Base-by-base conservation (phyloP, 2,329 filamentous ascomycete species). In the Akanthomyces dipterigenus region DNA sequence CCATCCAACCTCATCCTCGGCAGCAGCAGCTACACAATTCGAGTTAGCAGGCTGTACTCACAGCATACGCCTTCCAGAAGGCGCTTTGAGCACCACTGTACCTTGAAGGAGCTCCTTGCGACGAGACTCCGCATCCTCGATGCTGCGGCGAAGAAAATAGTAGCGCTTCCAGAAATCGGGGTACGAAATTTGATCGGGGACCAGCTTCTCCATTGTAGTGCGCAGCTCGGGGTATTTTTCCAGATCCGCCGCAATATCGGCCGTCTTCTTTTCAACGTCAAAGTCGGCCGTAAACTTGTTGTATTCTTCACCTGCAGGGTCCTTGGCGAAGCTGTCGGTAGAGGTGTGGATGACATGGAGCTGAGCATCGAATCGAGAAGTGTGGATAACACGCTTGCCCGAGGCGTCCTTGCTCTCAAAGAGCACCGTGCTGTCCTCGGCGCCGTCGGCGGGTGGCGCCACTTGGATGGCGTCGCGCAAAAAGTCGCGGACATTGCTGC, bases 401-500 rank as follows among this genome's bases (percentile, higher is more conserved):
- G 86, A 84, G 5, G 89, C 86, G 74, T 97, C 93, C 73, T 93
- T 96, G 71, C 91, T 96, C 77, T 98, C 95, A 69, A 98, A 99
- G 5, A 97, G 80, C 36, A 96, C 85, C 54, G 88, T 80, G 66
- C 72, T 80, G n/a, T 78, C 78, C 66, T 84, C 73, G 53, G 76
- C 77, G 5, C 78, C 78, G 1, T 78, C 80, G 4, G 80, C 78
- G 0, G 91, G 91, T 0, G 93, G 89, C 18, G 91, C 88, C 67
- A 99, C 91, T 58, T 84, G 91, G 61, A 99, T 89, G 55, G 95
- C 95, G 66, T 99, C 93, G 57, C 88, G 86, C 64, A 99, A 79
- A 76, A 96, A 98, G 74, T 93, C 89, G 42, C 91, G 84, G 54
- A 99, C 86, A 68, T 95, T 97, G 62, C 87, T 86, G 24, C 95